phyloP scores from a whole-genome alignment of 106 monocot species.

The Xerophyta viscosa region DNA sequence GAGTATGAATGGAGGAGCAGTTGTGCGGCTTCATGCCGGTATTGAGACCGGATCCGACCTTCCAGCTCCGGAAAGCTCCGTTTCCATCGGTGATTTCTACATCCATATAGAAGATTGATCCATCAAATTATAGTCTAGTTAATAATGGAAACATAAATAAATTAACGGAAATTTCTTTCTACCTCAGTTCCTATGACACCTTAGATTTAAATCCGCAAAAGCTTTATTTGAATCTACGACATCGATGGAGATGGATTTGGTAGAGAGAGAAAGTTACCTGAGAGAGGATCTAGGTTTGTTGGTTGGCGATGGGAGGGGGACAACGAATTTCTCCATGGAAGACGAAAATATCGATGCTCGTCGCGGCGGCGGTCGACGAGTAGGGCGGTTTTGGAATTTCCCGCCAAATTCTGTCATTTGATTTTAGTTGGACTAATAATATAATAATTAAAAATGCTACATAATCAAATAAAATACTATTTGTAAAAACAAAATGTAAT shows the following conservation, averaged over 20 bases:
- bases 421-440: too few species aligned
- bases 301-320: constrained; percentile 14
- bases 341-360: too few species aligned
- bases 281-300: constrained; percentile 3
- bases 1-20: constrained; percentile 55
- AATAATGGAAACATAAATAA: neutral
- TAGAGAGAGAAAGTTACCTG: too few species aligned
- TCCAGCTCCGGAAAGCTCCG: constrained; percentile 32
- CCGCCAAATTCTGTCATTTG: too few species aligned
- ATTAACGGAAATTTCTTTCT: too few species aligned
- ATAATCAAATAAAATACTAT: too few species aligned
- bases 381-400: too few species aligned
- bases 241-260: too few species aligned
- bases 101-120: neutral
- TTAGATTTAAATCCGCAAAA: neutral
- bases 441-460: too few species aligned
- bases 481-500: too few species aligned
- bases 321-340: constrained; percentile 43
- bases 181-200: too few species aligned
- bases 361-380: too few species aligned
- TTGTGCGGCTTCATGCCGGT: constrained; percentile 36
- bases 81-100: constrained; percentile 27
- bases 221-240: neutral
- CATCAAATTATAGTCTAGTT: neutral
- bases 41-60: constrained; percentile 29